These are phyloP conservation scores for Neofusicoccum kwambonambiense DNA, from an alignment of 2,329 filamentous ascomycete species.

Conservation along the genomic window DNA sequence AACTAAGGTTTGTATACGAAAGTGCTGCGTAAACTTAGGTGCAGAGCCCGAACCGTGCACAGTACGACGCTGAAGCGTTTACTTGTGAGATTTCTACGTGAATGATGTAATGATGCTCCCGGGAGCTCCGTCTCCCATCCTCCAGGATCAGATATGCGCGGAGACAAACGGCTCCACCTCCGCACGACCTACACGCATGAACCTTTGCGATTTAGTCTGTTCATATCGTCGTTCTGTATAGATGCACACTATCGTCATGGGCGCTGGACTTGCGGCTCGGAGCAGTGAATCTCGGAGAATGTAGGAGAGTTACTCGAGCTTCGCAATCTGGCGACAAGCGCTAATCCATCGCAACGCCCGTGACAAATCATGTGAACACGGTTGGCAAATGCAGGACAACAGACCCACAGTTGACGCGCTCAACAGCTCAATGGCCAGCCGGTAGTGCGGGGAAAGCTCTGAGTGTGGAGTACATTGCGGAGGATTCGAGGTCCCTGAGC, in stretches of 20 bases:
- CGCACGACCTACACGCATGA: neutral
- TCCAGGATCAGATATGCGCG: too few species aligned
- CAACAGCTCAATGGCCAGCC: neutral
- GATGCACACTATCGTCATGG: neutral
- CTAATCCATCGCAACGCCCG: neutral
- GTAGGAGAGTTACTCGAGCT: neutral
- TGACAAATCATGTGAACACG: neutral
- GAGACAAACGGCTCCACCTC: neutral
- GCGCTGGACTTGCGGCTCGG: neutral
- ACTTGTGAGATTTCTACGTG: too few species aligned
- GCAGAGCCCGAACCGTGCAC: too few species aligned
- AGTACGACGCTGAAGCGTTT: too few species aligned
- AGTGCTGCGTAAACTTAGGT: too few species aligned
- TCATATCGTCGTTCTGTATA: neutral
- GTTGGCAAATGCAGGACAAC: neutral
- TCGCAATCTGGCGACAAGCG: neutral
- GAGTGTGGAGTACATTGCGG: neutral
- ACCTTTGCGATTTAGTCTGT: neutral
- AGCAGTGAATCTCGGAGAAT: neutral
- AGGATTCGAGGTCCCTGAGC: constrained; percentile 4
- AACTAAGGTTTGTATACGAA: too few species aligned
- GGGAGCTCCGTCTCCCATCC: too few species aligned
- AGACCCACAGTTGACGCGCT: neutral
- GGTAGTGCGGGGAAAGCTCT: constrained; percentile 2
- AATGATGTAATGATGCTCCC: too few species aligned